Evolutionary conservation across 805 yeast genomes (phyloP), one percentile per base, ranked within the genome.

Genomic region (Saturnispora bothae): DNA sequence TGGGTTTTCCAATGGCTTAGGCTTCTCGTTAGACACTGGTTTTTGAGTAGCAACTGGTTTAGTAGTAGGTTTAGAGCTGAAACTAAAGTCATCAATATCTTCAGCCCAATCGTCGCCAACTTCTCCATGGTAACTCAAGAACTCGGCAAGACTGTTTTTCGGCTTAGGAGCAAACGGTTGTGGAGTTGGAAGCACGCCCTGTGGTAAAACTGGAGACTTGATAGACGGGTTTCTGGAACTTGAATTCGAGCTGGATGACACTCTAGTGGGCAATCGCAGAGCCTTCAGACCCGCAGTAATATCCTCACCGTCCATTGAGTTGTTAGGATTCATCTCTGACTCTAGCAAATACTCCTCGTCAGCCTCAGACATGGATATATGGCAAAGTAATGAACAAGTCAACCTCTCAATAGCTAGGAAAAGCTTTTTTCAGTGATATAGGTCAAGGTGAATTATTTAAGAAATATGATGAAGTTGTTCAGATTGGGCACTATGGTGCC

Each of bases 231-330:
- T 31, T 10, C 31, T 21, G 19, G 28, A 22, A 37, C 35, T 31
- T 9, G 26, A n/a, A 27, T 26, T 31, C n/a, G n/a, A n/a, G n/a
- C n/a, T n/a, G 7, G 40, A 37, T 7, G 40, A 31, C 10, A 31
- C 35, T 19, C 40, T 31, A 12, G 34, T 31, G 21, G 40, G 40
- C 19, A 37, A 27, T 6, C 35, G 34, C 25, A 37, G 35, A 4
- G 40, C 14, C 13, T 20, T 31, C 21, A 37, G 16, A 12, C 35
- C 35, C 20, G 31, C 20, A 8, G 35, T 37, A 7, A 35, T 35
- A n/a, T 35, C 38, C 19, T 37, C 40, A 4, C 34, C 16, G 17
- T 28, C 33, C 14, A 28, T 15, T 8, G 30, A 22, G 19, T 31
- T 31, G 18, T 37, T 37, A 4, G 40, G 40, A 13, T 37, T 37